Evolutionary conservation across 257 asterid genomes (phyloP), one percentile per base, ranked within the genome.

Genomic region (Nicotiana paniculata): DNA sequence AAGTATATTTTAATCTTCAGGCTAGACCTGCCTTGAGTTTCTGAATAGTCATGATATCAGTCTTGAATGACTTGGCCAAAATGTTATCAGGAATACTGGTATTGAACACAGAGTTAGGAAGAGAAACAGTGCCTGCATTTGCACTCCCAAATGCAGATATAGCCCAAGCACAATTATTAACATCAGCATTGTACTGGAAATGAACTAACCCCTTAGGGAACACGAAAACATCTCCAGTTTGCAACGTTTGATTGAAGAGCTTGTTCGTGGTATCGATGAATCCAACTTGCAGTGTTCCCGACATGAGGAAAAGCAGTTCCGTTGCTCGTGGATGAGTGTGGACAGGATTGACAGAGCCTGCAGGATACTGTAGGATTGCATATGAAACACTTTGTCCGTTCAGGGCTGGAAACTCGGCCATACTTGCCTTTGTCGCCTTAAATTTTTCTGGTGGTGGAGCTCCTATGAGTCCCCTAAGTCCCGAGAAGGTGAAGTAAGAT

Each of bases 241-340:
- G 91, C 6, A 90, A 87, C 1, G 79, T 85, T 66, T 89, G 92
- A 2, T 87, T 89, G 75, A 12, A 90, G 0, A 90, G 85, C 81
- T 82, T 87, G 82, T 90, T 90, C 4, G 84, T 87, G 0, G 90
- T 57, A 84, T 86, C 90, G n/a, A 90, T 90, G 46, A 89, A 90
- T 39, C 97, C 93, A 10, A 92, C 97, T 62, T 90, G 70, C 16
- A 92, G 55, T 1, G 85, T 24, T 0, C 97, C 94, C 81, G 87
- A 85, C 26, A 77, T 68, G 13, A 92, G 32, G 76, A 90, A 84
- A 24, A 90, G 72, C 15, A 92, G 92, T 89, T 90, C 94, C 1
- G 95, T 81, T 1, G 95, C 81, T 17, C 90, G 90, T 0, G 92
- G 94, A 66, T 92, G 97, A 24, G 84, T 89, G 87, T 89, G 92